These are phyloP conservation scores for Barnettozyma pratensis DNA, from an alignment of 805 yeast genomes.

Conservation along the genomic window DNA sequence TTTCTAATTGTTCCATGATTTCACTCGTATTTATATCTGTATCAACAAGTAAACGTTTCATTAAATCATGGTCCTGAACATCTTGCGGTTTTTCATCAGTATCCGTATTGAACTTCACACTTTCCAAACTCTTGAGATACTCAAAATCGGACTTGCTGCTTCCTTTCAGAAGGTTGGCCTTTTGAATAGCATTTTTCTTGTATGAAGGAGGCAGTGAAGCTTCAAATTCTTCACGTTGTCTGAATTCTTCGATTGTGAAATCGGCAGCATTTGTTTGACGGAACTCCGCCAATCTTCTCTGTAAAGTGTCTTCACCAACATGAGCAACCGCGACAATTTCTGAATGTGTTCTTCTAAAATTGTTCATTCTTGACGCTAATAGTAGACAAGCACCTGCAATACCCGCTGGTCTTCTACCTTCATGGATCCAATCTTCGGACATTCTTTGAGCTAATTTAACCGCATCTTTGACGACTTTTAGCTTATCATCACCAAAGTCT, in stretches of 20 bases:
- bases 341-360: slow-evolving; percentile 82
- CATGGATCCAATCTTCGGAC: slow-evolving; percentile 94
- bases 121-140: slow-evolving; percentile 3
- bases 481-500: slow-evolving; percentile 68
- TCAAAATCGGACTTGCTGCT: not conserved
- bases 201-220: slow-evolving; percentile 80
- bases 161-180: not conserved
- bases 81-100: slow-evolving; percentile 22
- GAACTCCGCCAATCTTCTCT: slow-evolving; percentile 85
- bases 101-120: slow-evolving; percentile 1
- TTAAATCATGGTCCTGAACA: slow-evolving; percentile 14
- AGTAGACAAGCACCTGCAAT: slow-evolving; percentile 95
- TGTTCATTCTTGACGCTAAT: slow-evolving; percentile 95
- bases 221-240: slow-evolving; percentile 37
- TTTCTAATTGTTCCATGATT: slow-evolving; percentile 24
- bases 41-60: slow-evolving; percentile 10
- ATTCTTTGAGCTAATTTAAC: slow-evolving; percentile 80
- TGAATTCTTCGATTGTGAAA: slow-evolving; percentile 68
- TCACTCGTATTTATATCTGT: slow-evolving; percentile 21
- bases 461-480: slow-evolving; percentile 83
- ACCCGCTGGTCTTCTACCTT: slow-evolving; percentile 98
- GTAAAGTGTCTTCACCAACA: slow-evolving; percentile 91
- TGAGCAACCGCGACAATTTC: slow-evolving; percentile 95
- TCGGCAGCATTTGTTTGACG: slow-evolving; percentile 68
- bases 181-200: slow-evolving; percentile 46